phyloP scores from a whole-genome alignment of 768 basidiomycete genomes.

The Vararia minispora region DNA sequence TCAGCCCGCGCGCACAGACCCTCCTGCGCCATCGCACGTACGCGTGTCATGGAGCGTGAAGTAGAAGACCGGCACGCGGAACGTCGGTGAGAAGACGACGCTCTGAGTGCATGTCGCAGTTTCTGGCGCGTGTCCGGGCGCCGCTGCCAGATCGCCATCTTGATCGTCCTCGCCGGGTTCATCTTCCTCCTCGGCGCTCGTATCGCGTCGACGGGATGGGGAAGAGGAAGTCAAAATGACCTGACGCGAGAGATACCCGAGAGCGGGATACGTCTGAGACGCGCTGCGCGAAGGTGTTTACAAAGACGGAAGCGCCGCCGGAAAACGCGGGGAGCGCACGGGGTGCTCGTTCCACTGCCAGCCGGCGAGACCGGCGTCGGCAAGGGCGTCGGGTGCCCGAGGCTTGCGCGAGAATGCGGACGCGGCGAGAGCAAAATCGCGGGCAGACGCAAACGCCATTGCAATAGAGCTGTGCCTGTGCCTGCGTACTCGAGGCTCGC shows the following conservation, averaged over 20 bases:
- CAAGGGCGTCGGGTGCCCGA: neutral
- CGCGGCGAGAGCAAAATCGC: too few relatives aligned
- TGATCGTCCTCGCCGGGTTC: conserved; percentile 21
- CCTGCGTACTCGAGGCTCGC: too few relatives aligned
- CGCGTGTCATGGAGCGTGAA: conserved; percentile 59
- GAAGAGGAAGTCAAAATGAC: conserved; percentile 9
- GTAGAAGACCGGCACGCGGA: conserved; percentile 76
- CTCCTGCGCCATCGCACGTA: conserved; percentile 30
- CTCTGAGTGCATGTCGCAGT: conserved; percentile 46
- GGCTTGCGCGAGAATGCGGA: neutral
- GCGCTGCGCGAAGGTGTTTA: too few relatives aligned
- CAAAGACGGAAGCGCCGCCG: neutral
- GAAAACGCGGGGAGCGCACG: conserved; percentile 27
- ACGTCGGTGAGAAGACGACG: conserved; percentile 69
- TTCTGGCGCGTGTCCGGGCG: neutral
- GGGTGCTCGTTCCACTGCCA: conserved; percentile 58
- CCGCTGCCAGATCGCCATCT: conserved; percentile 24
- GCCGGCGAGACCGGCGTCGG: conserved; percentile 17
- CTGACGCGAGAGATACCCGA: conserved; percentile 22
- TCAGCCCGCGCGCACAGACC: conserved; percentile 10
- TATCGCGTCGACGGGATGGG: conserved; percentile 2
- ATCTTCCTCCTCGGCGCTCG: conserved; percentile 11
- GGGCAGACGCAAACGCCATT: too few relatives aligned
- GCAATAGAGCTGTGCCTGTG: too few relatives aligned
- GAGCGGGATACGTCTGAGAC: conserved; percentile 17